Conservation (phyloP, 805 yeast genomes). For the Pichia scutulata region DNA sequence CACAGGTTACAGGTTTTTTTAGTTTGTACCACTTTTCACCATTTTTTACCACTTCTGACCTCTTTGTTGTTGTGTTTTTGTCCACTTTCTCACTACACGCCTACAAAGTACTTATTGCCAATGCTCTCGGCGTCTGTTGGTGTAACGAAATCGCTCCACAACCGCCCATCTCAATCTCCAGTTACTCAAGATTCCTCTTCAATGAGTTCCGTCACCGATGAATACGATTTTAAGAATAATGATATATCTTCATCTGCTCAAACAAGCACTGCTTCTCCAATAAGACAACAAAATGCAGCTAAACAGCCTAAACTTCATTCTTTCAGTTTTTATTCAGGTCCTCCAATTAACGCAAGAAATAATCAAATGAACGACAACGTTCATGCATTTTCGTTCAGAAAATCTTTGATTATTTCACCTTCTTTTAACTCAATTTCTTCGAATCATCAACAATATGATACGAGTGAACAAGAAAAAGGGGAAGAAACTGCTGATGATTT, state of each 20-base stretch:
- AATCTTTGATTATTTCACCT: slow-evolving; percentile 27
- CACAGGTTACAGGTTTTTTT: not conserved
- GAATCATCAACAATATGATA: not conserved
- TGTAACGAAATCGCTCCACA: not conserved
- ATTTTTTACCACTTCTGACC: not conserved
- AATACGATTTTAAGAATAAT: slow-evolving; percentile 25
- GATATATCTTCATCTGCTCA: slow-evolving; percentile 32
- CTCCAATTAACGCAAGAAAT: slow-evolving; percentile 17
- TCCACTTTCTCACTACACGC: not conserved
- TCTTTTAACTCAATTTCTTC: slow-evolving; percentile 24
- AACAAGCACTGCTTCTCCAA: slow-evolving; percentile 29
- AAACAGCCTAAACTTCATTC: slow-evolving; percentile 13
- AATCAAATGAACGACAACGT: not conserved
- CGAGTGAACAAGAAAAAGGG: not conserved
- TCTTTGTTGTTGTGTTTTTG: too few species aligned
- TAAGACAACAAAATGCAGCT: not conserved
- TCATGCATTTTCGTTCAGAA: slow-evolving; percentile 26
- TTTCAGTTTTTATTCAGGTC: slow-evolving; percentile 24
- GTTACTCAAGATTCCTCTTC: slow-evolving; percentile 20
- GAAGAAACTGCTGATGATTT: slow-evolving; percentile 1
- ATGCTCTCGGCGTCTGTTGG: not conserved
- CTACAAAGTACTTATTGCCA: not conserved
- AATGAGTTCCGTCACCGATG: slow-evolving; percentile 28
- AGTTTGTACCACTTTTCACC: too few species aligned
- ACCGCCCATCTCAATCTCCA: not conserved